These are phyloP conservation scores for Takakia lepidozioides DNA, from an alignment of 225 moss, liverwort and hornwort species.

Conservation along the genomic window DNA sequence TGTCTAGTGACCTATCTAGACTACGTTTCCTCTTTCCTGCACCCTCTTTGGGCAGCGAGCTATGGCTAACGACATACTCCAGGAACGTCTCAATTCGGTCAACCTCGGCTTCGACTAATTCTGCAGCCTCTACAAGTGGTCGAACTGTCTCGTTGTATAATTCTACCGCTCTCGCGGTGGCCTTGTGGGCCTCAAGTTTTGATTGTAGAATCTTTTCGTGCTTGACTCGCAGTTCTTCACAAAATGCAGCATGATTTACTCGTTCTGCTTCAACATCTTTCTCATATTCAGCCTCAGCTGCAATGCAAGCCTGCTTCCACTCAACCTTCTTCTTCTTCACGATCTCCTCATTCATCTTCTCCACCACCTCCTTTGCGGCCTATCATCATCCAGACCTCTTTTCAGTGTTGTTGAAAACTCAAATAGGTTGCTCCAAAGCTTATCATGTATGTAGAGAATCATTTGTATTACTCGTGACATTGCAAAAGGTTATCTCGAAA, in stretches of 20 bases:
- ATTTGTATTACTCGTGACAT: no score
- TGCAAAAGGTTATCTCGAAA: no score
- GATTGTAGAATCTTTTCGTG: conserved; percentile 13
- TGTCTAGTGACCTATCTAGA: conserved; percentile 30
- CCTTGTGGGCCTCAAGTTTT: conserved; percentile 11
- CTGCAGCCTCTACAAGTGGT: conserved; percentile 23
- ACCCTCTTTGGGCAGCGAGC: conserved; percentile 6
- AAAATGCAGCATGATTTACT: conserved; percentile 7
- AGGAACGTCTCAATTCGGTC: conserved; percentile 24
- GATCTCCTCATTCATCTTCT: conserved; percentile 18
- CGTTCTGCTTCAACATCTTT: conserved; percentile 12
- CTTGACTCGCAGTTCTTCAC: conserved; percentile 5
- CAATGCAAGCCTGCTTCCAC: conserved; percentile 22
- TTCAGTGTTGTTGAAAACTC: no score
- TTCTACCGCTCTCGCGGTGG: conserved; percentile 13
- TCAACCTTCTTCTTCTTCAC: conserved; percentile 20
- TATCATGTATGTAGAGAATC: not conserved
- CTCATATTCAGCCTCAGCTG: conserved; percentile 14
- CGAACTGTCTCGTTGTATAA: conserved; percentile 29
- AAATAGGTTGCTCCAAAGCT: no score
- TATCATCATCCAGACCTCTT: no score
- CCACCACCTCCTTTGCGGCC: conserved; percentile 22
- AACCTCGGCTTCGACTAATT: conserved; percentile 29
- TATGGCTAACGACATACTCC: conserved; percentile 23
- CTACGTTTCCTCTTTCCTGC: conserved; percentile 9